Conservation (phyloP, 208 protist genomes). For the Leishmania amazonensis region DNA sequence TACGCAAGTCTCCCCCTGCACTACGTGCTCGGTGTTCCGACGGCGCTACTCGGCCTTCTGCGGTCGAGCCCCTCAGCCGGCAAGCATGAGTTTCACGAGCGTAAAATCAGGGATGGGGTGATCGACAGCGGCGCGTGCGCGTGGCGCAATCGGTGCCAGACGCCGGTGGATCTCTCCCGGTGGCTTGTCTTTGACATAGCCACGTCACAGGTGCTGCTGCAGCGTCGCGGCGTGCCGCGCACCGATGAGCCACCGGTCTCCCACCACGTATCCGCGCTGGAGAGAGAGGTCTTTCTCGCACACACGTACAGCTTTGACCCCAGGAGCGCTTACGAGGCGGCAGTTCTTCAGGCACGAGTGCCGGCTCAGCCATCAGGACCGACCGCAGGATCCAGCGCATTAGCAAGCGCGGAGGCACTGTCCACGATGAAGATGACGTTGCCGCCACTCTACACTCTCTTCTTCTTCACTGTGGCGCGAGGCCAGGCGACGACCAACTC, state of each 20-base stretch:
- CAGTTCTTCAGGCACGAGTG: constrained; percentile 1
- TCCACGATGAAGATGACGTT: not conserved
- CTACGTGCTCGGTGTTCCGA: constrained; percentile 43
- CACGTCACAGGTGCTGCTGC: constrained; percentile 35
- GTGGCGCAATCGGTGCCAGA: not conserved
- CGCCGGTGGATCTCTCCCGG: constrained; percentile 14
- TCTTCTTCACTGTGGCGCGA: constrained; percentile 25
- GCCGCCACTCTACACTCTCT: constrained; percentile 24
- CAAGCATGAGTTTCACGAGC: not conserved
- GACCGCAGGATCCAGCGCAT: not conserved
- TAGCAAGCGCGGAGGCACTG: not conserved
- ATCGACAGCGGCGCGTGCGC: not conserved
- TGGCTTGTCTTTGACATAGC: constrained; percentile 37
- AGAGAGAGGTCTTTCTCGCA: constrained; percentile 33
- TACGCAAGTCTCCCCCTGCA: constrained; percentile 19
- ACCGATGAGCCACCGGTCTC: not conserved
- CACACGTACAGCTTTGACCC: constrained; percentile 38
- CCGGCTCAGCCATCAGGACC: not conserved
- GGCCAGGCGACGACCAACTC: constrained; percentile 2
- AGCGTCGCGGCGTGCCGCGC: not conserved
- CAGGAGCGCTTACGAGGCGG: constrained; percentile 19
- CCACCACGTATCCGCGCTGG: not conserved
- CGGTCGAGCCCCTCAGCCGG: not conserved
- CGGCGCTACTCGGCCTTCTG: constrained; percentile 7
- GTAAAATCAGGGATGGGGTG: not conserved